phyloP scores from a whole-genome alignment of 2,329 filamentous ascomycete species.

The Clonostachys chloroleuca region DNA sequence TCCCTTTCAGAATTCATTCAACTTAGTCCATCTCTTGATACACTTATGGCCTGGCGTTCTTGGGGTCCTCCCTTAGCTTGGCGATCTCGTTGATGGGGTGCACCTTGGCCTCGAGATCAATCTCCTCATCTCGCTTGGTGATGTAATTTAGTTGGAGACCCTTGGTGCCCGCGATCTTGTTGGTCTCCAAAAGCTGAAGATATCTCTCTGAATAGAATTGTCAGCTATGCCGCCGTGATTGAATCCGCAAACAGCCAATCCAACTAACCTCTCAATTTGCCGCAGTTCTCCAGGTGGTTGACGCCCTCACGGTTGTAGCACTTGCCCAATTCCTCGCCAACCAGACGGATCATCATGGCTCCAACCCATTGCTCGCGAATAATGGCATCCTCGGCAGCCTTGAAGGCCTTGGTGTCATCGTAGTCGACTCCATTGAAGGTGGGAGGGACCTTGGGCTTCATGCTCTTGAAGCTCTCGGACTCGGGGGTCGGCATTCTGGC shows the following conservation, averaged over 20 bases:
- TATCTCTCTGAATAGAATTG: slow-evolving; percentile 60
- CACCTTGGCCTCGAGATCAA: slow-evolving; percentile 29
- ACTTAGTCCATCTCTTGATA: not conserved
- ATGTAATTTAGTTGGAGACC: slow-evolving; percentile 78
- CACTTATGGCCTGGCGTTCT: not conserved
- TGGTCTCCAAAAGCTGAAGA: slow-evolving; percentile 69
- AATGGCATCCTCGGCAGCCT: slow-evolving; percentile 77
- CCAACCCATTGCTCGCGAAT: slow-evolving; percentile 85
- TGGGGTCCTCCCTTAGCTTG: slow-evolving; percentile 23
- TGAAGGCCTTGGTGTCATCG: slow-evolving; percentile 75
- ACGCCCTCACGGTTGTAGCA: slow-evolving; percentile 82
- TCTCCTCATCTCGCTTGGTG: slow-evolving; percentile 40
- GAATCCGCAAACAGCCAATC: not conserved
- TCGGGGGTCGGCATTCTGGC: slow-evolving; percentile 74
- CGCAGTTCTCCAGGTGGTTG: slow-evolving; percentile 87
- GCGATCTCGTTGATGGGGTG: slow-evolving; percentile 32
- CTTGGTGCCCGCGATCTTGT: slow-evolving; percentile 74
- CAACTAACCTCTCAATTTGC: slow-evolving; percentile 70
- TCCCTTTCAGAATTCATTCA: too few species aligned
- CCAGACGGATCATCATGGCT: slow-evolving; percentile 82
- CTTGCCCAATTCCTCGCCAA: slow-evolving; percentile 79
- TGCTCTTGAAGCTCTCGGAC: slow-evolving; percentile 74
- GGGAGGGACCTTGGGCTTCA: slow-evolving; percentile 77
- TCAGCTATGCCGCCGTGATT: not conserved
- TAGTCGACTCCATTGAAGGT: slow-evolving; percentile 87